Conservation (phyloP, 1,284 basidiomycete species). For the Moniliophthora roreri region DNA sequence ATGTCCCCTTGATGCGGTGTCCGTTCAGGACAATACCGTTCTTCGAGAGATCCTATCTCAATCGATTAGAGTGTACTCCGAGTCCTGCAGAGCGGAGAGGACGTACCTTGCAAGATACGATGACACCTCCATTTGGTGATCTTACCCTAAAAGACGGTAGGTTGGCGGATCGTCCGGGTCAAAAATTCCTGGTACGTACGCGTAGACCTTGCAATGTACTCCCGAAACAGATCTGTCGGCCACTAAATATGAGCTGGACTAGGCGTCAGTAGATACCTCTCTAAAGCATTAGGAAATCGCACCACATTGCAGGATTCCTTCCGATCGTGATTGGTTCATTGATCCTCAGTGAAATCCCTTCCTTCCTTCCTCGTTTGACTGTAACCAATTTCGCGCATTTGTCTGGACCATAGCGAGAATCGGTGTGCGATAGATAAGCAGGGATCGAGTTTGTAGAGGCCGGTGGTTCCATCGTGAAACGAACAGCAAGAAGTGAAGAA, state of each 20-base stretch:
- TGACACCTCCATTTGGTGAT: slow-evolving; percentile 68
- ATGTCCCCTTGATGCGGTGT: slow-evolving; percentile 59
- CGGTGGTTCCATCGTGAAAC: too few species aligned
- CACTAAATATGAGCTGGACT: slow-evolving; percentile 41
- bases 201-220: slow-evolving; percentile 78
- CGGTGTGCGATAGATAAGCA: not conserved
- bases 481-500: too few species aligned
- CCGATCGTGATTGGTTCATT: slow-evolving; percentile 67
- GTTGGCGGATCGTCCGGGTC: not conserved
- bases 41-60: slow-evolving; percentile 67
- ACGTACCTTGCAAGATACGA: slow-evolving; percentile 72
- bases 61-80: not conserved
- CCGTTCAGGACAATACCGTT: slow-evolving; percentile 77
- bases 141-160: slow-evolving; percentile 44
- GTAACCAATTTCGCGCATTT: slow-evolving; percentile 74
- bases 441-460: not conserved
- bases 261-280: slow-evolving; percentile 2
- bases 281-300: slow-evolving; percentile 5
- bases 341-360: slow-evolving; percentile 66
- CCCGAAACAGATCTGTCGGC: slow-evolving; percentile 27
- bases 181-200: slow-evolving; percentile 40
- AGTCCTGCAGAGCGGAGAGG: not conserved
- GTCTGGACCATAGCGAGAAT: slow-evolving; percentile 21
- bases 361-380: slow-evolving; percentile 49
- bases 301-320: slow-evolving; percentile 59